Base-by-base conservation (phyloP, 768 basidiomycete species). In the Lactifluus pinguis region DNA sequence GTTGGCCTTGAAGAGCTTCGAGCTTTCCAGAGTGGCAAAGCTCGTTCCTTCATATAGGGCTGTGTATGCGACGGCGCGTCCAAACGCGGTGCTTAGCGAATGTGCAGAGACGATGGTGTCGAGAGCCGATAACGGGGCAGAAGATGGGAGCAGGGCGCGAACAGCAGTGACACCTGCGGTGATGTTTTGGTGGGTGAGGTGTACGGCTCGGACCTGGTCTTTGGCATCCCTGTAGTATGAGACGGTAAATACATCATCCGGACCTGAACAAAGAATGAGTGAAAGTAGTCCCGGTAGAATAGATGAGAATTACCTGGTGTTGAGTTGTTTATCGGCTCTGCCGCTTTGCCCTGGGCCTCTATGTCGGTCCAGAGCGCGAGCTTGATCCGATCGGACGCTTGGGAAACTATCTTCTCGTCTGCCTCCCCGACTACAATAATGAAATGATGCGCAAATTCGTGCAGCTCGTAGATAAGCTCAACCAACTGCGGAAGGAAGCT, bases 91-190 rank as follows among this genome's bases (percentile, higher is more conserved):
- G 59, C 84, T 82, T 55, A 97, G 69, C 2, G 86, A 77, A 68
- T 90, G 82, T 2, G 82, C 81, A 29, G 90, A 94, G 11, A 87
- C 78, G 38, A 98, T 75, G 7, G 86, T 89, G 71, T 97, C 94
- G 54, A 87, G 71, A 6, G 84, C 74, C 5, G 87, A 82, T 45
- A 92, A 66, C 13, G 82, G 76, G 67, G 83, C 83, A 25, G 87
- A 81, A 10, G 83, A 75, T 2, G 94, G 92, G 66, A 95, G 82
- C 21, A 94, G 70, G 5, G 84, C 81, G 39, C 88, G 84, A 25
- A 83, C 76, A 3, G 87, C 88, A 0, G 91, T 83, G n/a, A 94
- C 86, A 38, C 91, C 94, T 4, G 94, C 90, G 2, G 92, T 95
- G 60, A 95, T 69, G 65, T 92, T 93, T 70, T 88, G 80, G 70